A percentile compares a stretch with the other conserved stretches of the same genome.
phyloP scores from a whole-genome alignment of 345 rosid species.

The Capsella bursapastoris region DNA sequence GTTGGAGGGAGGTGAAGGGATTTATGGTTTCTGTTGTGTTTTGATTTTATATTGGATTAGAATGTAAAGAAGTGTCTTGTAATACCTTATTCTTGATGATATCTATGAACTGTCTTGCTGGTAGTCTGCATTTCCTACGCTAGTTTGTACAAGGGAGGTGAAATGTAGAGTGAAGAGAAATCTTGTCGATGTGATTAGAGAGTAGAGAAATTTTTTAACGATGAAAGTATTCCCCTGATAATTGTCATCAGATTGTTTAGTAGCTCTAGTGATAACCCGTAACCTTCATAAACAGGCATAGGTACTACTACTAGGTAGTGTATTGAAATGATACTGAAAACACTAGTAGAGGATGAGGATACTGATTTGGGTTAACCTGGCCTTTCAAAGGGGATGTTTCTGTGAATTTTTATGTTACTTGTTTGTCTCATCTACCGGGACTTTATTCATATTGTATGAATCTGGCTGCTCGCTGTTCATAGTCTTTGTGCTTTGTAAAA shows the following conservation, averaged over 20 bases:
- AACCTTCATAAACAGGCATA: neutral
- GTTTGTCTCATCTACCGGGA: neutral
- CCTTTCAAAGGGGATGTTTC: neutral
- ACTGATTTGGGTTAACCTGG: neutral
- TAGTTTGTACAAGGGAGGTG: neutral
- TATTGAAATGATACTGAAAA: neutral
- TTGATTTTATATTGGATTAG: conserved; percentile 26
- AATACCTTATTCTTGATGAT: conserved; percentile 5
- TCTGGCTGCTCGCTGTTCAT: conserved; percentile 16
- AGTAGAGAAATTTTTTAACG: neutral
- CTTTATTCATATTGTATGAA: neutral
- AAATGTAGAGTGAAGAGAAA: conserved; percentile 15
- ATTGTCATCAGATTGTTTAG: conserved; percentile 1
- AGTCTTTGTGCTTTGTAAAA: conserved; percentile 18
- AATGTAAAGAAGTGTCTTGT: conserved; percentile 23
- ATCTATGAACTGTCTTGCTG: conserved; percentile 16
- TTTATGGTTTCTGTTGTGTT: conserved; percentile 14
- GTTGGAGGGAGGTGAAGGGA: conserved; percentile 5
- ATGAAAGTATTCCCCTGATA: neutral
- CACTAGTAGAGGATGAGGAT: neutral
- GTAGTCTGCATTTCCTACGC: conserved; percentile 22
- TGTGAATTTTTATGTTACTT: conserved; percentile 7
- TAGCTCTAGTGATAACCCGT: neutral
- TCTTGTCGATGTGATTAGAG: neutral
- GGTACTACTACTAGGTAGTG: too few relatives aligned